Percentiles rank a stretch among this genome's conserved stretches.
phyloP scores from a whole-genome alignment of 805 yeast genomes.

The Candida fluviatilis region DNA sequence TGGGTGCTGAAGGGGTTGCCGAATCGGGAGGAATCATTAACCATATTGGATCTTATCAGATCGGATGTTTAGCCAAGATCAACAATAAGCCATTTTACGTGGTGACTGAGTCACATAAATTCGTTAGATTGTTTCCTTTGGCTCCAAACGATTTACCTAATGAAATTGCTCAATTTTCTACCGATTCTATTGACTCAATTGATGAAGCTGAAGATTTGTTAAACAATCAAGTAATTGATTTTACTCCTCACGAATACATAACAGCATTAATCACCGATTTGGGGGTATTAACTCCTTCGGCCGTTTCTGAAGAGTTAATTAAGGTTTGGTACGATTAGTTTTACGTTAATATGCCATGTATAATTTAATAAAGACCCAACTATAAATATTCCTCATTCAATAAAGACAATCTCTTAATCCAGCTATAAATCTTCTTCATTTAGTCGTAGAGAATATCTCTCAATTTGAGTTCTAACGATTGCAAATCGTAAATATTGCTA shows the following conservation, averaged over 20 bases:
- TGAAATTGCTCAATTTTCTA: conserved; percentile 19
- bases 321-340: conserved; percentile 92
- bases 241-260: conserved; percentile 92
- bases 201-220: conserved; percentile 18
- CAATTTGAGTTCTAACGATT: conserved; percentile 33
- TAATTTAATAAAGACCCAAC: too few species aligned
- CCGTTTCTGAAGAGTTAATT: conserved; percentile 96
- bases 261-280: conserved; percentile 95
- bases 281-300: conserved; percentile 95
- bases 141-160: conserved; percentile 87
- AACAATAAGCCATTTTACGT: conserved; percentile 93
- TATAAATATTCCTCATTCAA: too few species aligned
- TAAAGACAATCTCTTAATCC: too few species aligned
- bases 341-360: conserved; percentile 2
- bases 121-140: conserved; percentile 92
- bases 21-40: conserved; percentile 98
- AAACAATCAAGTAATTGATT: conserved; percentile 57
- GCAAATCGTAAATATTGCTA: conserved; percentile 35
- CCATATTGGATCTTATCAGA: conserved; percentile 90
- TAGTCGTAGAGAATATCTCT: conserved; percentile 6
- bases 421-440: too few species aligned
- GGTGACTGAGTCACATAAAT: conserved; percentile 91
- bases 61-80: conserved; percentile 86
- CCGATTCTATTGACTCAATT: conserved; percentile 14
- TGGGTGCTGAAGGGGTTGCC: conserved; percentile 99